A percentile compares a stretch with the other conserved stretches of the same genome.
Conservation (phyloP, 2,329 filamentous ascomycete species). For the Colletotrichum tofieldiae region DNA sequence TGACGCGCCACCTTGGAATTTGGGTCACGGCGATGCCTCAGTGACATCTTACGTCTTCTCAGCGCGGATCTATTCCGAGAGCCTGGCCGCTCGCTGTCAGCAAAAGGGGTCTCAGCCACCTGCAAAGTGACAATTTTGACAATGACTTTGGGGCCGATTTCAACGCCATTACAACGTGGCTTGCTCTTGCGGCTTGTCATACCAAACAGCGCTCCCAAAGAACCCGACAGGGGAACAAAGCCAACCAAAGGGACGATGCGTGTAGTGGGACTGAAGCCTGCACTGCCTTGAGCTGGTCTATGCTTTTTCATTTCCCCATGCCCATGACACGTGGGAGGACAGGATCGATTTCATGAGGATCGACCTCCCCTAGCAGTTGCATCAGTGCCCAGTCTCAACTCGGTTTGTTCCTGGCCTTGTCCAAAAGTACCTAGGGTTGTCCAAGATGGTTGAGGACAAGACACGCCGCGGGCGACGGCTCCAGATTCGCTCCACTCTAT, state of each 20-base stretch:
- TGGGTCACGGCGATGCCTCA: slow-evolving; percentile 12
- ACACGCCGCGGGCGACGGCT: slow-evolving; percentile 19
- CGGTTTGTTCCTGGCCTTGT: slow-evolving; percentile 40
- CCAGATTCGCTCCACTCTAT: slow-evolving; percentile 20
- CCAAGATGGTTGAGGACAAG: slow-evolving; percentile 12
- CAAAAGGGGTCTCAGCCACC: slow-evolving; percentile 34
- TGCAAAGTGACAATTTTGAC: slow-evolving; percentile 8
- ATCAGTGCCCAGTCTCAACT: slow-evolving; percentile 29
- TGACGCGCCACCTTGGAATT: not conserved
- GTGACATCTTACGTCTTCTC: not conserved
- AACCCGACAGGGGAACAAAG: slow-evolving; percentile 5
- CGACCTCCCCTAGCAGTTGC: slow-evolving; percentile 29
- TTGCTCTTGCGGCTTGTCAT: slow-evolving; percentile 22
- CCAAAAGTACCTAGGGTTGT: slow-evolving; percentile 29
- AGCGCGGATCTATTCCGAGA: not conserved
- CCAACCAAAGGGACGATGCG: slow-evolving; percentile 12
- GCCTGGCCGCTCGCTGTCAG: slow-evolving; percentile 14
- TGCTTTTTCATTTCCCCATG: slow-evolving; percentile 42
- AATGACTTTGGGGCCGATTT: slow-evolving; percentile 16
- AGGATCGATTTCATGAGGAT: slow-evolving; percentile 42
- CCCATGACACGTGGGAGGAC: slow-evolving; percentile 37
- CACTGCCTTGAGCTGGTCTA: slow-evolving; percentile 35
- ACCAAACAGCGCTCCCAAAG: slow-evolving; percentile 20
- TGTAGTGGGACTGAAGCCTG: slow-evolving; percentile 29
- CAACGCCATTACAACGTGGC: slow-evolving; percentile 30